Base-by-base conservation (phyloP, 129 eudicot genomes). In the Centella asiatica region DNA sequence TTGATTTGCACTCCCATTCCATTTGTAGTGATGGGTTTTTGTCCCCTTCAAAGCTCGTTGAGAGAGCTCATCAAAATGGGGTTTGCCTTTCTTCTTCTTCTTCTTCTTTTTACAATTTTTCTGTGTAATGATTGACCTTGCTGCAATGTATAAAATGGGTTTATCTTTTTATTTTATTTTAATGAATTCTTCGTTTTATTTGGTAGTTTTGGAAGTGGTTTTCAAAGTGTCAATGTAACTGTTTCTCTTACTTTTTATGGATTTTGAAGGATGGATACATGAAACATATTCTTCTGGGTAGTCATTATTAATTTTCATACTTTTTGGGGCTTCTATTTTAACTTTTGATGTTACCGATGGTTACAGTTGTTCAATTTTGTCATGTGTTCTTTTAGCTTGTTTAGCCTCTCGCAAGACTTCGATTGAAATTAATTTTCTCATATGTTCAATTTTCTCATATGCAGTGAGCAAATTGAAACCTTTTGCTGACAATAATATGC, bases 41-140 rank as follows among this genome's bases (percentile, higher is more conserved):
- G 65, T 84, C 98, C 50, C 98, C 98, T 77, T 60, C 85, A 0
- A 88, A 80, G 78, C 86, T 90, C 50, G 95, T 90, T 56, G 95
- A 90, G 70, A 71, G 78, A 78, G 98, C 98, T 14, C 98, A 90
- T 75, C 94, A 84, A 56, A 74, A 72, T 75, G 95, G 94, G 98
- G 98, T 90, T 50, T 78, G 72, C 50, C 44, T 40, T 50, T 60
- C 66, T 22, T 60, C 33, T 52, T 12, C 15, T 2, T 54, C 44
- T 4, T 33, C 9, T 33, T 53, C 0, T 0, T 40, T 15, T 22
- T 26, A 27, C 32, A 15, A 1, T 34, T 65, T 29, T 20, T 8
- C 34, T 24, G 14, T 54, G 15, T 15, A 42, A 42, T 14, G 15
- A 42, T 15, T 6, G 1, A 7, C 14, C 12, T 10, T 37, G 42